Evolutionary conservation across 805 yeast species (phyloP).

Genomic region (Pichia pseudocactophila): DNA sequence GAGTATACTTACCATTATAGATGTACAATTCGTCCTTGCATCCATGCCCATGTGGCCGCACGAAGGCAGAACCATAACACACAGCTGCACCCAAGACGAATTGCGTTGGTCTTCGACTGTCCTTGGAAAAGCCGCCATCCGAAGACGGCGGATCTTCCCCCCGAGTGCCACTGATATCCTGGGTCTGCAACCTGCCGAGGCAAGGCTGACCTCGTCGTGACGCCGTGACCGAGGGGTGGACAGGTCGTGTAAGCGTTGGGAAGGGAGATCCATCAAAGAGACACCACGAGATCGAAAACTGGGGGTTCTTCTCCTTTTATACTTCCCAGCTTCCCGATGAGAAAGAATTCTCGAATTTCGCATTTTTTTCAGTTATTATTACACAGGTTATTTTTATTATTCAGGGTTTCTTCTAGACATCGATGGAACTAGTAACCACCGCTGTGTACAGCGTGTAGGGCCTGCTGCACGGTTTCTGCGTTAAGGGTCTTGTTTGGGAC

Average conservation of each 20-base stretch:
- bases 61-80: slow-evolving; percentile 6
- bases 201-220: slow-evolving; percentile 6
- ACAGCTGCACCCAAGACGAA: slow-evolving; percentile 10
- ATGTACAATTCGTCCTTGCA: slow-evolving; percentile 10
- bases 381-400: no score
- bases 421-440: no score
- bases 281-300: background rate
- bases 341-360: no score
- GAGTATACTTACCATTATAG: no score
- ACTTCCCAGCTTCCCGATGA: no score
- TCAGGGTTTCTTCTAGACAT: no score
- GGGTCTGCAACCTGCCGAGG: slow-evolving; percentile 1
- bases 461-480: no score
- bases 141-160: background rate
- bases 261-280: background rate
- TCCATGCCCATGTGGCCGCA: slow-evolving; percentile 5
- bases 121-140: background rate
- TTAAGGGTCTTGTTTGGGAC: no score
- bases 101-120: slow-evolving; percentile 1
- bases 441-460: no score
- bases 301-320: background rate
- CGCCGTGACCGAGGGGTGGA: slow-evolving; percentile 2
- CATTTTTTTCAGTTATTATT: no score
- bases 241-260: background rate
- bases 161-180: slow-evolving; percentile 6